Evolutionary conservation across 345 rosid genomes (phyloP).

Genomic region (Salix viminalis): DNA sequence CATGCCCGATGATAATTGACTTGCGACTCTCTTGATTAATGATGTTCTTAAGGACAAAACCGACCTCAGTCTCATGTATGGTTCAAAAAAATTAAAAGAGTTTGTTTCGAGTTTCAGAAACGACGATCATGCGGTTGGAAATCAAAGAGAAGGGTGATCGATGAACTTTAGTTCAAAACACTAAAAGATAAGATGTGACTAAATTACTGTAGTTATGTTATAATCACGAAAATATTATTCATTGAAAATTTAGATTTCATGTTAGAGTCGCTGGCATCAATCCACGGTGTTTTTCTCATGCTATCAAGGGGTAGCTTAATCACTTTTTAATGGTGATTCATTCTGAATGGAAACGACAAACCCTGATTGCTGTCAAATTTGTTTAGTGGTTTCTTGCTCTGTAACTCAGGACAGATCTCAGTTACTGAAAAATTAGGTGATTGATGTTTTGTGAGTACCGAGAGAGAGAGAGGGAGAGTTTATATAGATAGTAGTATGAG

Average conservation of each 20-base stretch:
- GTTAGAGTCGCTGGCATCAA: slow-evolving; percentile 52
- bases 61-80: too few relatives aligned
- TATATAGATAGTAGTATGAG: too few relatives aligned
- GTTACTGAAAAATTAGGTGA: background rate
- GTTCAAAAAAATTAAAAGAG: too few relatives aligned
- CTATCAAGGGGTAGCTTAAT: background rate
- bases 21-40: background rate
- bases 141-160: background rate
- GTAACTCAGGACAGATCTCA: background rate
- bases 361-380: too few relatives aligned
- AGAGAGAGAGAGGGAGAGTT: too few relatives aligned
- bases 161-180: too few relatives aligned
- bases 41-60: background rate
- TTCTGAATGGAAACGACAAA: background rate
- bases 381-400: background rate
- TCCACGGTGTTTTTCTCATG: slow-evolving; percentile 27
- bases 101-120: background rate
- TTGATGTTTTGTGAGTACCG: too few relatives aligned
- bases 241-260: slow-evolving; percentile 22
- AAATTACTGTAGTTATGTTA: too few relatives aligned
- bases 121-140: background rate
- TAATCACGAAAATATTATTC: too few relatives aligned
- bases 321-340: background rate
- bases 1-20: background rate
- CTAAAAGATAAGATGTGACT: too few relatives aligned